These are phyloP conservation scores for Aspergillus sp. DNA, from an alignment of 2,329 filamentous ascomycete species.

Conservation along the genomic window DNA sequence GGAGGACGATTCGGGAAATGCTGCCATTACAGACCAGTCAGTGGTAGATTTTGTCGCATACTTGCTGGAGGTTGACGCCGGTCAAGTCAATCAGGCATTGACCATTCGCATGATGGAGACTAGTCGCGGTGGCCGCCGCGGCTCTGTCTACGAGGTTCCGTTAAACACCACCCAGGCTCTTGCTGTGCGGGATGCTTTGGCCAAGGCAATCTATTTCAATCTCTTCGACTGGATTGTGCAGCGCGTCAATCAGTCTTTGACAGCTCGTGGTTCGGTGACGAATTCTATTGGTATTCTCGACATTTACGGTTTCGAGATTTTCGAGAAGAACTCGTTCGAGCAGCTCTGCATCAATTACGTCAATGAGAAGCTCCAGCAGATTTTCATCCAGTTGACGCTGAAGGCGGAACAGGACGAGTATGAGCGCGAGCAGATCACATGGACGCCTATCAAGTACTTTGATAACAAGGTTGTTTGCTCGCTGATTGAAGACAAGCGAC, in stretches of 20 bases:
- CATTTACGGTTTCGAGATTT: constrained; percentile 99
- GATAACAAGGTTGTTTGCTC: constrained; percentile 99
- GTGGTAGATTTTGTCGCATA: constrained; percentile 95
- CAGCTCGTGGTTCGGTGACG: constrained; percentile 70
- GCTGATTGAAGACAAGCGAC: constrained; percentile 86
- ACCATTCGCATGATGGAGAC: constrained; percentile 84
- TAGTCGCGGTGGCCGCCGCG: constrained; percentile 63
- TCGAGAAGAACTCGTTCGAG: constrained; percentile 98
- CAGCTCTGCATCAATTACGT: constrained; percentile 99
- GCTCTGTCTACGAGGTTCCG: constrained; percentile 70
- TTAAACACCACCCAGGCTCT: constrained; percentile 83
- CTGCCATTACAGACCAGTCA: constrained; percentile 80
- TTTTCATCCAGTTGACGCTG: constrained; percentile 95
- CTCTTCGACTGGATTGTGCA: constrained; percentile 98
- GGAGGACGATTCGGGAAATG: constrained; percentile 88
- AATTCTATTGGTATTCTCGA: constrained; percentile 96
- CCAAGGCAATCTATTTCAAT: constrained; percentile 96
- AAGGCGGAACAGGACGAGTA: constrained; percentile 99
- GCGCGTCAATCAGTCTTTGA: constrained; percentile 83
- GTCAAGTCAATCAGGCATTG: constrained; percentile 79
- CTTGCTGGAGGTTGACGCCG: constrained; percentile 80
- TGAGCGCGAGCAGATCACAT: constrained; percentile 90
- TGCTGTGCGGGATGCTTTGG: constrained; percentile 83
- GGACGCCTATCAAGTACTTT: constrained; percentile 99
- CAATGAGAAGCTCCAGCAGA: constrained; percentile 98